Evolutionary conservation across 1,284 basidiomycete genomes (phyloP).

Genomic region (Wolfiporia cocos): DNA sequence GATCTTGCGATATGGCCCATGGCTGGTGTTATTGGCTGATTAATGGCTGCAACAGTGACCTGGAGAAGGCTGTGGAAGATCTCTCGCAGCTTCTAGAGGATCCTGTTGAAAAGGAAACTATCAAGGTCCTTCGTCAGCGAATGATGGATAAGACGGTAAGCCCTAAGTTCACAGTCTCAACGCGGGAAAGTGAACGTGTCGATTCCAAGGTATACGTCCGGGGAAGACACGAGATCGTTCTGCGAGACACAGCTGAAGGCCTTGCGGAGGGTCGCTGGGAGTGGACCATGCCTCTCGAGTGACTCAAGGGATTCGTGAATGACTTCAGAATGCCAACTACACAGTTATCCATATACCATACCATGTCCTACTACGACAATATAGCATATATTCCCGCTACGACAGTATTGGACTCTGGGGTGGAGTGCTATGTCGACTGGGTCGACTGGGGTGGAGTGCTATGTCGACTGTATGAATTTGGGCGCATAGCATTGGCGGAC

Average conservation of each 20-base stretch:
- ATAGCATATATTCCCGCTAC: too few species aligned
- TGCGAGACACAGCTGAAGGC: conserved; percentile 25
- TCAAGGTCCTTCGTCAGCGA: conserved; percentile 48
- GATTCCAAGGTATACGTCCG: conserved; percentile 24
- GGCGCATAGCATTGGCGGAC: too few species aligned
- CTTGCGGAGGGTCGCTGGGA: conserved; percentile 25
- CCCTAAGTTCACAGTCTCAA: conserved; percentile 2
- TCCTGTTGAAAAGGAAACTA: conserved; percentile 46
- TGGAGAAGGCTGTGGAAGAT: conserved; percentile 62
- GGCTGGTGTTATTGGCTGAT: neutral
- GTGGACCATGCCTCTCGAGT: conserved; percentile 19
- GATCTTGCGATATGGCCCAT: conserved; percentile 5
- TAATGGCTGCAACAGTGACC: conserved; percentile 31
- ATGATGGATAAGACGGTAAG: conserved; percentile 54
- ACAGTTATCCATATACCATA: too few species aligned
- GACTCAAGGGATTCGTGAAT: neutral
- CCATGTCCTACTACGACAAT: too few species aligned
- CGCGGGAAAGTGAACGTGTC: neutral
- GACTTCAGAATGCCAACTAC: too few species aligned
- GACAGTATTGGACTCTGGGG: too few species aligned
- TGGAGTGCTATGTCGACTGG: too few species aligned
- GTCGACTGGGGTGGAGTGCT: too few species aligned
- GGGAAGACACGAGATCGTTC: conserved; percentile 22
- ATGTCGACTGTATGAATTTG: too few species aligned
- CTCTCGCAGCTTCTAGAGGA: conserved; percentile 57